These are phyloP conservation scores for Hypomontagnella submonticulosa DNA, from an alignment of 495 filamentous ascomycete genomes.

Conservation along the genomic window DNA sequence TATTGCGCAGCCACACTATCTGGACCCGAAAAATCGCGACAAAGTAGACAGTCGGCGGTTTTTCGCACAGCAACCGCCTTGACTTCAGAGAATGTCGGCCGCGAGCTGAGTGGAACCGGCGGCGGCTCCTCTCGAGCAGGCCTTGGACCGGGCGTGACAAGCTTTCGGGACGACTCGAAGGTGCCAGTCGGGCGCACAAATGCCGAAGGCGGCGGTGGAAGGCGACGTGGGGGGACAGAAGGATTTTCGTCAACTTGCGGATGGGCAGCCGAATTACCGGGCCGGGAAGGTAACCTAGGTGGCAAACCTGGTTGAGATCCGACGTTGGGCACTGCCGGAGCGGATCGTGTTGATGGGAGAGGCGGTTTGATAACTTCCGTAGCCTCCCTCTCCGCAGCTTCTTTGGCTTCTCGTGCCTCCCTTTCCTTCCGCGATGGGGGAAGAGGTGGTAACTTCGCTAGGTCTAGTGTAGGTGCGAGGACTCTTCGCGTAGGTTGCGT, in stretches of 20 bases:
- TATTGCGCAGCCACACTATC: slow-evolving; percentile 82
- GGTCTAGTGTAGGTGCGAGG: slow-evolving; percentile 60
- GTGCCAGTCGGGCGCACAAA: slow-evolving; percentile 39
- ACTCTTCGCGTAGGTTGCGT: slow-evolving; percentile 49
- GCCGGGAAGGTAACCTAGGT: slow-evolving; percentile 57
- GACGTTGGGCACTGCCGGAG: slow-evolving; percentile 30
- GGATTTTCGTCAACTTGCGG: slow-evolving; percentile 33
- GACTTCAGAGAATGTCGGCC: slow-evolving; percentile 56
- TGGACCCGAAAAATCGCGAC: slow-evolving; percentile 86
- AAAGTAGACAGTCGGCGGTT: slow-evolving; percentile 71
- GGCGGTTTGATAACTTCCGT: slow-evolving; percentile 34
- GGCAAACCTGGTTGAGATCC: slow-evolving; percentile 51
- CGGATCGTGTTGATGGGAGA: slow-evolving; percentile 36
- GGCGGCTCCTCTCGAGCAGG: slow-evolving; percentile 51
- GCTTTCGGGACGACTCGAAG: slow-evolving; percentile 33
- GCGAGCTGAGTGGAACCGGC: slow-evolving; percentile 58
- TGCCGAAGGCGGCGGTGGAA: slow-evolving; percentile 53
- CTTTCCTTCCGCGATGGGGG: slow-evolving; percentile 57
- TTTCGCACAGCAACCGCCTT: slow-evolving; percentile 51
- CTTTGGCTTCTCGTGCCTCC: slow-evolving; percentile 56
- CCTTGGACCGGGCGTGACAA: slow-evolving; percentile 16
- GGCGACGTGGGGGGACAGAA: slow-evolving; percentile 48
- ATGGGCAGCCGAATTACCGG: slow-evolving; percentile 41
- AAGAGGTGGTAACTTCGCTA: slow-evolving; percentile 62
- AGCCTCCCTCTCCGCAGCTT: slow-evolving; percentile 47